Evolutionary conservation across 805 yeast genomes (phyloP).

Genomic region (Ogataea salicorniae): DNA sequence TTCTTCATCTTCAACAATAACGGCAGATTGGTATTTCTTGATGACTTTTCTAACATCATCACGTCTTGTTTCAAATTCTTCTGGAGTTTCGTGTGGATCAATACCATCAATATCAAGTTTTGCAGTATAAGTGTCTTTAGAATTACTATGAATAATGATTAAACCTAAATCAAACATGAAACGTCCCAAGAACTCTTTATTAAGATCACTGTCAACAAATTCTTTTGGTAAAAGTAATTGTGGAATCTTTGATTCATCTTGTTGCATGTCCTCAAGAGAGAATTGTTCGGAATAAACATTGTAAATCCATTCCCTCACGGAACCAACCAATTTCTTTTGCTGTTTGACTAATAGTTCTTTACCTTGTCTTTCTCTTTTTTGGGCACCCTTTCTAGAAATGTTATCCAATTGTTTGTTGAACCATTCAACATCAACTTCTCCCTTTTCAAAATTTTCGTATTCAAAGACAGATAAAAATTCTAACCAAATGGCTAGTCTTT

Average conservation of each 20-base stretch:
- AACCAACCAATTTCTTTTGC: constrained; percentile 69
- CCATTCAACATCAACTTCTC: constrained; percentile 86
- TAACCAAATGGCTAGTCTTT: constrained; percentile 70
- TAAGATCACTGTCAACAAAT: constrained; percentile 37
- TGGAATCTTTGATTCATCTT: constrained; percentile 39
- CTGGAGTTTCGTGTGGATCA: constrained; percentile 60
- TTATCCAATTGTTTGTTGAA: constrained; percentile 80
- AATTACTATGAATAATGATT: constrained; percentile 57
- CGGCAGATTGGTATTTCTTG: constrained; percentile 62
- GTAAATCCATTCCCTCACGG: constrained; percentile 45
- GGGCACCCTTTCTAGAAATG: constrained; percentile 67
- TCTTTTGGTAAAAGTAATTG: constrained; percentile 42
- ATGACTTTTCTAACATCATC: constrained; percentile 47
- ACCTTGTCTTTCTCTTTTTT: constrained; percentile 60
- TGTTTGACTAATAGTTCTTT: constrained; percentile 60
- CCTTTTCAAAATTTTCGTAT: constrained; percentile 76
- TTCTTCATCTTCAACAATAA: constrained; percentile 56
- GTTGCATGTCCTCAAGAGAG: constrained; percentile 28
- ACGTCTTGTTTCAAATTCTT: constrained; percentile 53
- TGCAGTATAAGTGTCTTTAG: constrained; percentile 51
- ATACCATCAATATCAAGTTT: constrained; percentile 71
- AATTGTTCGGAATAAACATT: constrained; percentile 28
- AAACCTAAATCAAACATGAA: constrained; percentile 66
- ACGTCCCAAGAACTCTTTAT: constrained; percentile 56
- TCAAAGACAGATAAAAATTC: constrained; percentile 75